Evolutionary conservation across 768 basidiomycete genomes (phyloP), one percentile per base, ranked within the genome.

Genomic region (Lentinula aciculospora): DNA sequence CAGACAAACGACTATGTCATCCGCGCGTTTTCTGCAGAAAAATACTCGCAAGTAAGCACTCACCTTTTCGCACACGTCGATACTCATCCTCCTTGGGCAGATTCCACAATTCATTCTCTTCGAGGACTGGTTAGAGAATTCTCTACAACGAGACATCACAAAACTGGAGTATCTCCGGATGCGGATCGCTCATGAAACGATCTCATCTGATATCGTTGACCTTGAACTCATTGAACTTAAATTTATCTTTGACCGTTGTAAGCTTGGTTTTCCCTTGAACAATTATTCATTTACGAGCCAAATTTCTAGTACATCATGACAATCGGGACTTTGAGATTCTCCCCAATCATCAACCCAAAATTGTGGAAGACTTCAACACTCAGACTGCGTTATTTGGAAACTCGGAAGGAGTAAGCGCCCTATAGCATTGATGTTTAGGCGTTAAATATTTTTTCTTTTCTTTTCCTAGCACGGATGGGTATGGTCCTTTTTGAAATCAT

Each of bases 151-250:
- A 25, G 91, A 94, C 61, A 77, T 89, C 15, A 79, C 89, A 61
- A 88, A 90, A 66, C 72, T 94, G 62, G 93, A 96, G 67, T 85
- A 93, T 65, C 80, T 93, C 34, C 82, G 92, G 55, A 92, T 94
- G 86, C 83, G 88, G 19, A 72, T 93, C 12, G 74, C 85, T 1
- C 88, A 92, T 54, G 93, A 94, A 67, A 73, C 76, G 17, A 76
- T 91, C 53, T 81, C 75, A 45, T 77, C 86, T 7, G 88, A 92
- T 60, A 72, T 89, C 49, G 79, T 92, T 60, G 89, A 91, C 61
- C 84, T 88, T 81, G 91, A 93, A 65, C 76, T 93, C 31, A 86
- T 91, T 58, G 90, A 92, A 62, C 73, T 94, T 56, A 90, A 89
- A 66, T 89, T 92, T 66, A 82, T 90, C 65, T 88, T 90, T 65